Evolutionary conservation across 1,139 yeast species (phyloP), one percentile per base, ranked within the genome.

Genomic region (Kodamaea derodonti): DNA sequence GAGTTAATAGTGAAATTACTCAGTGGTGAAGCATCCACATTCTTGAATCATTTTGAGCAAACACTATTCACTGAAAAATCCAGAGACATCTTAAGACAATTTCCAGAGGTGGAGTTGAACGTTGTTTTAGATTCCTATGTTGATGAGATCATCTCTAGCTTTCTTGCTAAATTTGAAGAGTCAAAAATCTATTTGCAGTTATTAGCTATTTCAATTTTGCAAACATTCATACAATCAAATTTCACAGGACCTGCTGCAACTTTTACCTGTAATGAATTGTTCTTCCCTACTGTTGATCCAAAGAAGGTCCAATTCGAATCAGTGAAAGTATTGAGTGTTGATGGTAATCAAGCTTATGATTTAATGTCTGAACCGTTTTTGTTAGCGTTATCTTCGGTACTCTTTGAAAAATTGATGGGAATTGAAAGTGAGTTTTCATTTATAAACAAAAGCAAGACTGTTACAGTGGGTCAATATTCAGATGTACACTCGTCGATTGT

Each of bases 211-310:
- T 69, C 83, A 1, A 61, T 78, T 4, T 62, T 87, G 25, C 88
- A 87, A 50, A 55, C 75, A 2, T 90, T 84, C 51, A 62, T 84
- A 15, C 95, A 87, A 52, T 60, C 75, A 35, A 90, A 90, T 54
- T 85, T 72, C 53, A 86, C 96, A 0, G 97, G 97, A 3, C 97
- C 97, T 2, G 69, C 71, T 17, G 52, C 79, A 1, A 66, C 68
- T 1, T 51, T 64, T 25, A 60, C 58, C 3, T 51, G 66, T 2
- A 49, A 55, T 3, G 61, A 65, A 2, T 42, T 64, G 36, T 57
- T 61, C 37, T 65, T 68, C 39, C 51, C 58, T 1, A 45, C 43
- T 1, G 45, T 58, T 17, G 69, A 68, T 47, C 46, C 54, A 2
- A 36, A 45, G 6, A 20, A 41, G 4, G 36, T 68, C 12, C 71